Evolutionary conservation across 108 stramenopile genomes (phyloP), one percentile per base, ranked within the genome.

Genomic region (Phaeodactylum tricornutum): DNA sequence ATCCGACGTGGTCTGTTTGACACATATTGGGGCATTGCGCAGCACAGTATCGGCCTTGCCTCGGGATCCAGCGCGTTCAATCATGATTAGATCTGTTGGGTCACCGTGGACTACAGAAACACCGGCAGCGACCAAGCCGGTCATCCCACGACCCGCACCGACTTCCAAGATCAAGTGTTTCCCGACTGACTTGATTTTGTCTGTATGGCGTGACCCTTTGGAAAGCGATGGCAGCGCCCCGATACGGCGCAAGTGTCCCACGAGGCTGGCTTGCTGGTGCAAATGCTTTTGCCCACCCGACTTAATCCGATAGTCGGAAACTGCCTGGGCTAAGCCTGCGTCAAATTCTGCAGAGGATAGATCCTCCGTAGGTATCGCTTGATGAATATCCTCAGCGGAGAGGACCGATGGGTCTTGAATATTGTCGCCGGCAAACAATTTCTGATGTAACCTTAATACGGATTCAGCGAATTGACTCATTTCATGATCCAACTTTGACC

Each of bases 71-170:
- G 72, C 56, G 43, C 69, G 64, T 50, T 91, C 88, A 4, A 91
- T 67, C 67, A 91, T 67, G 55, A 69, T 51, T 25, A 91, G 57
- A 7, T 22, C 17, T 17, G 4, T 52, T 24, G 51, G 35, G 19
- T 22, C 47, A 15, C 32, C 29, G 21, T 33, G 23, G 11, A 69
- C 67, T 6, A 55, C 69, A 16, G 67, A 55, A 2, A 67, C 63
- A 26, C 78, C 76, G 5, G 88, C 77, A 20, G 64, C 72, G 7
- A 80, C 69, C 20, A 91, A 43, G 5, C 88, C 88, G 1, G 71
- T 61, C 71, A 85, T 86, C 0, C 84, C 88, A 29, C 88, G 61
- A 9, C 88, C 88, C 28, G 88, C 88, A 14, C 88, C 88, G 71
- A 91, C 75, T 61, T 91, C 88, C 17, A 80, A 0, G 35, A 91